Evolutionary conservation across 1,284 basidiomycete genomes (phyloP).

Genomic region (Marasmius fiardii): DNA sequence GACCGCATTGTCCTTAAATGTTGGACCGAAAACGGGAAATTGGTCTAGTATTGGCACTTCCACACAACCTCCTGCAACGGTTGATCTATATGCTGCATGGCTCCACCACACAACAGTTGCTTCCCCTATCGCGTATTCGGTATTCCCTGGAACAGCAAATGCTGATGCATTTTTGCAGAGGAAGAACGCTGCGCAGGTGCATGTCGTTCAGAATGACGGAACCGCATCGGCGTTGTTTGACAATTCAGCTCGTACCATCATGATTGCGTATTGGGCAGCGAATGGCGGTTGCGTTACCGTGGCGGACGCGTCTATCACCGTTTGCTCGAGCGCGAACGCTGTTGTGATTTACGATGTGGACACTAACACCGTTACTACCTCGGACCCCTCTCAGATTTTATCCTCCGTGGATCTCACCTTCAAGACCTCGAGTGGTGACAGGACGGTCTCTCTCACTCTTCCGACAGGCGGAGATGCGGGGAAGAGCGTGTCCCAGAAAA

Average conservation of each 20-base stretch:
- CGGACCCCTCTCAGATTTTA: conserved; percentile 8
- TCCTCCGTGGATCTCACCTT: neutral
- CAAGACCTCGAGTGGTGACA: neutral
- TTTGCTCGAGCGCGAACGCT: neutral
- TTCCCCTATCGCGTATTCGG: conserved; percentile 45
- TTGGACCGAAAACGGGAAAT: conserved; percentile 48
- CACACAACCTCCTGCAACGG: conserved; percentile 42
- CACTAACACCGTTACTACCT: neutral
- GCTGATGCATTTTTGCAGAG: conserved; percentile 29
- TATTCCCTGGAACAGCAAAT: conserved; percentile 44
- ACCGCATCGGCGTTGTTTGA: conserved; percentile 42
- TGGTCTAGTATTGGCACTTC: conserved; percentile 69
- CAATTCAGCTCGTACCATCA: conserved; percentile 29
- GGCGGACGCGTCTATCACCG: neutral
- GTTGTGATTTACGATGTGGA: conserved; percentile 4
- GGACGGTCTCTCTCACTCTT: neutral
- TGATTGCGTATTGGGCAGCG: conserved; percentile 45
- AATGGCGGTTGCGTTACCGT: conserved; percentile 1
- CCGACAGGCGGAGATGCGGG: neutral
- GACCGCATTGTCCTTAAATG: conserved; percentile 42
- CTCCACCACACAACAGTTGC: conserved; percentile 37
- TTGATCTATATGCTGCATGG: conserved; percentile 62
- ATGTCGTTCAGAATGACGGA: conserved; percentile 40
- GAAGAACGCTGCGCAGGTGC: conserved; percentile 22
- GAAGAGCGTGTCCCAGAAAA: neutral